phyloP scores from a whole-genome alignment of 768 basidiomycete species.

The Auricularia sp. region DNA sequence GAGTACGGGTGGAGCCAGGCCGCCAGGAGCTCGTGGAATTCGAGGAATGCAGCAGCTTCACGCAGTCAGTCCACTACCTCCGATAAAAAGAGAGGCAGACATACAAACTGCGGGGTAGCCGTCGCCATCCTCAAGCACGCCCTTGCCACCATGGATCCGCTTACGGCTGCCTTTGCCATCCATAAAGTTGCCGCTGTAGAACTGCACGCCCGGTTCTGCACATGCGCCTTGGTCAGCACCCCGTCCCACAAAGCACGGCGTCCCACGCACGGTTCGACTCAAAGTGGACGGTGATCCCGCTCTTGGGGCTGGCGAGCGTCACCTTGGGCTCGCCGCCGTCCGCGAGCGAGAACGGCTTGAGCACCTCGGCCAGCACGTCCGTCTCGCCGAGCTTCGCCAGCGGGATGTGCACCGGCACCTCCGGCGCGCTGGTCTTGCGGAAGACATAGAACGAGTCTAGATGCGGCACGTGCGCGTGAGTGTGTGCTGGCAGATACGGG shows the following conservation, averaged over 20 bases:
- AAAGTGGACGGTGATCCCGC: constrained; percentile 52
- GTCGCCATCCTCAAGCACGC: constrained; percentile 40
- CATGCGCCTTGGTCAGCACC: neutral
- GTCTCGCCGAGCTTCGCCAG: constrained; percentile 31
- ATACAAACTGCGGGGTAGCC: constrained; percentile 51
- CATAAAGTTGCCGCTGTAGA: constrained; percentile 55
- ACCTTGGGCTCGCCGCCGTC: constrained; percentile 35
- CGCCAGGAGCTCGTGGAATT: constrained; percentile 60
- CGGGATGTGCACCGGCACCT: constrained; percentile 41
- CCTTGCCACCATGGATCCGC: constrained; percentile 69
- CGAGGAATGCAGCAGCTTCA: constrained; percentile 53
- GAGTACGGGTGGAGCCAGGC: constrained; percentile 50
- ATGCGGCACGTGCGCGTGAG: neutral
- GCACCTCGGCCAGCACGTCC: constrained; percentile 38
- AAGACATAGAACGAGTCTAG: constrained; percentile 62
- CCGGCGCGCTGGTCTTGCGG: constrained; percentile 20
- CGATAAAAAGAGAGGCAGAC: neutral
- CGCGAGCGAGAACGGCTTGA: constrained; percentile 15
- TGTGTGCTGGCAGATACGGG: neutral
- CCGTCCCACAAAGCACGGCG: neutral
- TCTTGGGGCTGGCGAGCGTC: constrained; percentile 44
- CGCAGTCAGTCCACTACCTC: constrained; percentile 5
- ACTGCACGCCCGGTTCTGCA: constrained; percentile 64
- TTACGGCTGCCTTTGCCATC: constrained; percentile 46
- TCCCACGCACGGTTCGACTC: constrained; percentile 58